Percentiles rank a stretch among this genome's conserved stretches.
phyloP scores from a whole-genome alignment of 2,329 filamentous ascomycete genomes.

The Ophiostoma triangulosporum region DNA sequence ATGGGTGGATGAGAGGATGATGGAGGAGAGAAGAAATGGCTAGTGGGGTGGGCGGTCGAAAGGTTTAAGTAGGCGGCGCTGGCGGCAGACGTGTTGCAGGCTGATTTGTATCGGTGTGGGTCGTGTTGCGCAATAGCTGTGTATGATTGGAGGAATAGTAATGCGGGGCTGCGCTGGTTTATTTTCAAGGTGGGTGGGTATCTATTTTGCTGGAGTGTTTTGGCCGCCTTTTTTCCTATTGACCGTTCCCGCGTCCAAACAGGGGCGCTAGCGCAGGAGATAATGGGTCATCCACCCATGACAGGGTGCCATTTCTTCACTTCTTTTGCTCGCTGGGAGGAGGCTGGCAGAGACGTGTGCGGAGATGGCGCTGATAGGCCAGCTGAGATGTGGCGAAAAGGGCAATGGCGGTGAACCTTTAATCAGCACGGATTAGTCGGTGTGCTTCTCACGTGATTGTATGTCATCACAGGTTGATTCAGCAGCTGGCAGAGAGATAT shows the following conservation, averaged over 20 bases:
- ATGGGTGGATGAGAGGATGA: conserved; percentile 20
- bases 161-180: conserved; percentile 1
- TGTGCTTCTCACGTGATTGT: no score
- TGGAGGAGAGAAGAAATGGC: conserved; percentile 23
- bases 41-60: conserved; percentile 28
- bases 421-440: background rate
- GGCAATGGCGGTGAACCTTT: background rate
- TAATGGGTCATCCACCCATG: background rate
- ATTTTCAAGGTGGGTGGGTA: conserved; percentile 2
- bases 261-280: background rate
- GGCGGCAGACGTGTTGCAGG: conserved; percentile 19
- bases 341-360: background rate
- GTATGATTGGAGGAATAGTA: conserved; percentile 1
- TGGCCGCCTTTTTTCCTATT: background rate
- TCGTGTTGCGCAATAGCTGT: background rate
- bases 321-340: background rate
- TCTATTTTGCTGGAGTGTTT: background rate
- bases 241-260: background rate
- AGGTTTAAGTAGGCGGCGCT: conserved; percentile 24
- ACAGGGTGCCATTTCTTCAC: background rate
- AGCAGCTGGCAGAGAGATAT: no score
- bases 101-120: conserved; percentile 20
- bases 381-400: background rate
- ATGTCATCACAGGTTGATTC: no score
- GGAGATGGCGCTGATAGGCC: background rate